These are phyloP conservation scores for Zoysia japonica DNA, from an alignment of 176 grass and related monocot species.

Conservation along the genomic window DNA sequence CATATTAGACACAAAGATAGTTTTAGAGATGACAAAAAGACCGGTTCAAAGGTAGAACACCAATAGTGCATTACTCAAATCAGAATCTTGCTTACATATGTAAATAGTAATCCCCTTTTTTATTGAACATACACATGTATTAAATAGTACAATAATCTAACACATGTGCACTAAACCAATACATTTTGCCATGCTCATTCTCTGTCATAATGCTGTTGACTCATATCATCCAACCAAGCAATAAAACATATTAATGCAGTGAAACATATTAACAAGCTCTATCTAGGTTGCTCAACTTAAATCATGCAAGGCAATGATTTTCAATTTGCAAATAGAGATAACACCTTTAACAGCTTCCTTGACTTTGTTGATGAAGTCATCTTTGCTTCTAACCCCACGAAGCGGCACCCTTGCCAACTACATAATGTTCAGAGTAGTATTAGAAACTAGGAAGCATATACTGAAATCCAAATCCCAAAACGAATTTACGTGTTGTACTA, in stretches of 20 bases:
- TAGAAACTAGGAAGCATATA: slow-evolving; percentile 18
- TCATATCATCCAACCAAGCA: background rate
- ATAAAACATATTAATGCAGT: background rate
- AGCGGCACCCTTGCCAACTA: slow-evolving; percentile 66
- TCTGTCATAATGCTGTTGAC: background rate
- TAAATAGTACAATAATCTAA: background rate
- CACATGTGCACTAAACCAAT: background rate
- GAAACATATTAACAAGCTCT: background rate
- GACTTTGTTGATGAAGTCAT: slow-evolving; percentile 61
- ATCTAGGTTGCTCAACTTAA: background rate
- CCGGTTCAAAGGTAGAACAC: background rate
- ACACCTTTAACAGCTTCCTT: slow-evolving; percentile 65
- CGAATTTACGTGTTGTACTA: background rate
- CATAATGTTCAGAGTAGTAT: slow-evolving; percentile 19
- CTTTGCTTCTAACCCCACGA: slow-evolving; percentile 66
- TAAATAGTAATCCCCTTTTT: background rate
- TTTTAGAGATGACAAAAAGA: background rate
- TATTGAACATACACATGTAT: background rate
- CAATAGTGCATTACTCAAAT: background rate
- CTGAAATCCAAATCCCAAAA: background rate
- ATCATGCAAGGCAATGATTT: background rate
- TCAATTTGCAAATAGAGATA: background rate
- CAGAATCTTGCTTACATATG: background rate
- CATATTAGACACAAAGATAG: slow-evolving; percentile 2
- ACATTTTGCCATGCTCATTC: background rate